These are phyloP conservation scores for Aspergillus sergii DNA, from an alignment of 2,329 filamentous ascomycete species.

Conservation along the genomic window DNA sequence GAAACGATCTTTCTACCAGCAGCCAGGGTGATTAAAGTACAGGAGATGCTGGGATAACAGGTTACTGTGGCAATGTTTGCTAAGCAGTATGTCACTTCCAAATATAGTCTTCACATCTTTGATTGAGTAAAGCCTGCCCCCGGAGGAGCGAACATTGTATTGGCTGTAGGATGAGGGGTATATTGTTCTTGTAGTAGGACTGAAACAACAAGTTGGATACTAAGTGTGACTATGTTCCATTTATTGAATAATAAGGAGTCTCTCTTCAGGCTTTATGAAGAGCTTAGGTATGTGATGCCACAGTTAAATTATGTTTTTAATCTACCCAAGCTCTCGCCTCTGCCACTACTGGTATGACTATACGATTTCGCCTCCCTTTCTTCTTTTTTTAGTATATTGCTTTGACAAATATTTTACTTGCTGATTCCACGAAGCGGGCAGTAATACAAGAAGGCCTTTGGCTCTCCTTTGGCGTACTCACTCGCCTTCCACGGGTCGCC, in stretches of 20 bases:
- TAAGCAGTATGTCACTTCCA: too few relatives aligned
- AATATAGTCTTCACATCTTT: too few relatives aligned
- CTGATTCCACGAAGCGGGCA: slow-evolving; percentile 1
- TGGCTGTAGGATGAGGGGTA: not conserved
- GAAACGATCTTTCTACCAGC: not conserved
- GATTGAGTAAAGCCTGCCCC: too few relatives aligned
- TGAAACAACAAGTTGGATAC: not conserved
- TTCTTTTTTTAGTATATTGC: not conserved
- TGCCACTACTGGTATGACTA: not conserved
- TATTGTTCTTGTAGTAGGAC: slow-evolving; percentile 5
- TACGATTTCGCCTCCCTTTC: not conserved
- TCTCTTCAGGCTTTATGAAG: not conserved
- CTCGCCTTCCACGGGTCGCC: not conserved
- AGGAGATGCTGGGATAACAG: not conserved
- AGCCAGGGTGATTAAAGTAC: not conserved
- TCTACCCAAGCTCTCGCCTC: not conserved
- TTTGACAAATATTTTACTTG: not conserved
- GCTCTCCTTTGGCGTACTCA: slow-evolving; percentile 5
- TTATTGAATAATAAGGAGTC: not conserved
- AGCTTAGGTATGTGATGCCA: not conserved
- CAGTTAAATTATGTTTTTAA: not conserved
- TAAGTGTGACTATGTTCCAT: not conserved
- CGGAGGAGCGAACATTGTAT: too few relatives aligned
- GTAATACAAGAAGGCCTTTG: slow-evolving; percentile 4
- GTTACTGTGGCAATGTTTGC: too few relatives aligned